phyloP scores from a whole-genome alignment of 352 stramenopile species.

The Thalassiosira livingstoniorum region DNA sequence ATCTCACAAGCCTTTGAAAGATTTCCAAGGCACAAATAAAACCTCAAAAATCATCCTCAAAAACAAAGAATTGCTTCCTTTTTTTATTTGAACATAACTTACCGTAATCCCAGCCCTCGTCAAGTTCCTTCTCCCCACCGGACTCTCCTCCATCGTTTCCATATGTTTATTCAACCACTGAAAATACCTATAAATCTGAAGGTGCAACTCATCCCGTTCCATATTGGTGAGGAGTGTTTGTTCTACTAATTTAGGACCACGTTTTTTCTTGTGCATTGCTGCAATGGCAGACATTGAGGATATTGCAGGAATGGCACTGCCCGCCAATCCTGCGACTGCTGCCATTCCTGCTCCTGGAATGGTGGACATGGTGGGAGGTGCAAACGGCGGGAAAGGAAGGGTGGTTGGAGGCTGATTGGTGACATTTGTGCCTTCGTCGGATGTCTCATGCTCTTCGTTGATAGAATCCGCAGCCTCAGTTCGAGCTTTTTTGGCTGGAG shows the following conservation, averaged over 20 bases:
- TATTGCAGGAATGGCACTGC: not conserved
- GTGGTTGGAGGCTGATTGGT: no score
- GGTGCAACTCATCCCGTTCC: slow-evolving; percentile 35
- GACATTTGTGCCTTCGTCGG: no score
- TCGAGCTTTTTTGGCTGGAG: not conserved
- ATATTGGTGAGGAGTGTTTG: slow-evolving; percentile 1
- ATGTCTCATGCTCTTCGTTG: no score
- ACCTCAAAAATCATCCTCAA: no score
- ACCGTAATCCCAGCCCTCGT: slow-evolving; percentile 29
- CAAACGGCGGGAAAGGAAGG: no score
- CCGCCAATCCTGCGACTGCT: not conserved
- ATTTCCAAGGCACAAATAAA: no score
- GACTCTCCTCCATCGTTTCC: slow-evolving; percentile 8
- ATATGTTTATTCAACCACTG: slow-evolving; percentile 29
- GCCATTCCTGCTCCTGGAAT: not conserved
- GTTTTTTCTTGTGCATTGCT: not conserved
- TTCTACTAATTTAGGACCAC: not conserved
- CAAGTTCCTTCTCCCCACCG: slow-evolving; percentile 4
- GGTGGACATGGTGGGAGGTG: not conserved
- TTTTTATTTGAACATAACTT: no score
- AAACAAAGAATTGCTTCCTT: no score
- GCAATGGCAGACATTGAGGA: not conserved
- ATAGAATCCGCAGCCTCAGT: not conserved
- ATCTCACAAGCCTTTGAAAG: no score
- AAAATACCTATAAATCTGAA: slow-evolving; percentile 44